phyloP scores from a whole-genome alignment of 2,329 filamentous ascomycete genomes.

The Lasiodiplodia citricola region DNA sequence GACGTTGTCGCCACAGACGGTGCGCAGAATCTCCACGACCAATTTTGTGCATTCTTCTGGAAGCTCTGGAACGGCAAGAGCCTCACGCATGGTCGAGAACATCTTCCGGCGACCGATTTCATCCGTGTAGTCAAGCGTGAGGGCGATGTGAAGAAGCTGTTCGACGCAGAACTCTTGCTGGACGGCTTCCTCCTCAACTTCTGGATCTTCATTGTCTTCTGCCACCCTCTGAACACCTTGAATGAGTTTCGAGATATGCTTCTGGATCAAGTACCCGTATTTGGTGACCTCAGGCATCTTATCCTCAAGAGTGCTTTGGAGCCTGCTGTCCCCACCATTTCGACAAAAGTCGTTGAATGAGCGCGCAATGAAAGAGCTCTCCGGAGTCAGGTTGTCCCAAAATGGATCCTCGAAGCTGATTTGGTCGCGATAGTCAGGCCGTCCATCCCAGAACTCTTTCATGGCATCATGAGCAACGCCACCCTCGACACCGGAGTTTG shows the following conservation, averaged over 20 bases:
- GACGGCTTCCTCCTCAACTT: constrained; percentile 73
- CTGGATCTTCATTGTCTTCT: constrained; percentile 58
- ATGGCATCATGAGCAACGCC: constrained; percentile 94
- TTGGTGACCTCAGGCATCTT: constrained; percentile 95
- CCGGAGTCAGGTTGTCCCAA: constrained; percentile 81
- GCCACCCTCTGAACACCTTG: constrained; percentile 65
- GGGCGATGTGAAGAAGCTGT: constrained; percentile 88
- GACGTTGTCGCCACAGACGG: constrained; percentile 77
- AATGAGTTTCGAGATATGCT: constrained; percentile 74
- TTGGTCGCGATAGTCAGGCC: constrained; percentile 78
- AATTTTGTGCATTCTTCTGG: constrained; percentile 94
- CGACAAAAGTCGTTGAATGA: constrained; percentile 96
- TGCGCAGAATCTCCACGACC: constrained; percentile 78
- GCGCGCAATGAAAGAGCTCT: constrained; percentile 86
- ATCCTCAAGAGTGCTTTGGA: constrained; percentile 79
- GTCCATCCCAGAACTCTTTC: constrained; percentile 93
- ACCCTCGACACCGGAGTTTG: constrained; percentile 86
- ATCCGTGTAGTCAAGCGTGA: constrained; percentile 95
- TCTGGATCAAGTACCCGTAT: constrained; percentile 83
- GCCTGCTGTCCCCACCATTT: constrained; percentile 72
- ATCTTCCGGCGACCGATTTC: constrained; percentile 95
- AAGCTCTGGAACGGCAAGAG: constrained; percentile 81
- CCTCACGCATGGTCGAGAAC: constrained; percentile 87
- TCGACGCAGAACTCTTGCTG: constrained; percentile 96
- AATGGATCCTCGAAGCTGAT: constrained; percentile 75